Evolutionary conservation across 2,329 filamentous ascomycete genomes (phyloP), one percentile per base, ranked within the genome.

Genomic region (Arthrobotrys iridis): DNA sequence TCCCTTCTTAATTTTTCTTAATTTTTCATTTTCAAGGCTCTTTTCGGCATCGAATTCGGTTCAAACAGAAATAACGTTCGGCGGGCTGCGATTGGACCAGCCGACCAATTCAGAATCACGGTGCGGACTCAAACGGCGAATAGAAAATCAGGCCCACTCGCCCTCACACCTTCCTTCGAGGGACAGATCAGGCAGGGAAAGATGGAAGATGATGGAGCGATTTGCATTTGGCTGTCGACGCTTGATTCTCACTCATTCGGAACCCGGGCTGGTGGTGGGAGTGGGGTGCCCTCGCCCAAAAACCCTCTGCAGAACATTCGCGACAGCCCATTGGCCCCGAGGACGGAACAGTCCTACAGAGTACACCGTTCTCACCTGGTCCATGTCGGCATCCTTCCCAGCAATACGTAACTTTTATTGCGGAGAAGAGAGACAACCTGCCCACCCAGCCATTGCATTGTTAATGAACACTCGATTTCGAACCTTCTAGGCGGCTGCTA

Each of bases 91-190:
- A 52, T 52, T 64, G 60, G 45, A 28, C 41, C 58, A 26, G 46
- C 15, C 41, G 43, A 28, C 26, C 46, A 35, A 45, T 48, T 13
- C 50, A 52, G 20, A 50, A 55, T 24, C 10, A 52, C 33, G 33
- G 40, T 58, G 63, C 41, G 50, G 30, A 65, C 40, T 41, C 15
- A 50, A 46, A 66, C 60, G 59, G 67, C 67, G 62, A 66, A 66
- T 41, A 55, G 52, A 66, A 65, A n/a, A 57, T 59, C 68, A 74
- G 68, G 68, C 68, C 68, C 68, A 60, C 68, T 60, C 20, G 58
- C 24, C 37, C 35, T 50, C 45, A 57, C 26, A 72, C 67, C 67
- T 72, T 72, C 67, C 59, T 30, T 72, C 50, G 67, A 64, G 40
- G 35, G 67, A 57, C 59, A 65, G n/a, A 48, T 65, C 67, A 64